Conservation (phyloP, 306 rosid genomes). For the Castanea mollissima region DNA sequence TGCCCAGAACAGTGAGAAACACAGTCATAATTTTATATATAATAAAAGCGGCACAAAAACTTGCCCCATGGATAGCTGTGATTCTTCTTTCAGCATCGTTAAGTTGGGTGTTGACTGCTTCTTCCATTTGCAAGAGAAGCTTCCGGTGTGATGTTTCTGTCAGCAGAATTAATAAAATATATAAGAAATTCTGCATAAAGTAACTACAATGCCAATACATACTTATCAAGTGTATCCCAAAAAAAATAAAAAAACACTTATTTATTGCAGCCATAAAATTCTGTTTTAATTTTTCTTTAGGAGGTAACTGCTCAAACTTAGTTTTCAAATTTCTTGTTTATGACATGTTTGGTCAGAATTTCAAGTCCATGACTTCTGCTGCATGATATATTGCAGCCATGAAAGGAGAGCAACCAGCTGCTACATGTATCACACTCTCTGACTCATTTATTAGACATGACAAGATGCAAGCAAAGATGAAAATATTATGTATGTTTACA, state of each 20-base stretch:
- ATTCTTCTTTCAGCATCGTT: conserved; percentile 72
- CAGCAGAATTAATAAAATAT: conserved; percentile 21
- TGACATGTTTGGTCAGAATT: background rate
- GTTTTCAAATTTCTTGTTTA: background rate
- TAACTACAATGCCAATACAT: conserved; percentile 11
- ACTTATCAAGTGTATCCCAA: background rate
- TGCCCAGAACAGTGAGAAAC: conserved; percentile 12
- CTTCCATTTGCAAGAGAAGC: conserved; percentile 78
- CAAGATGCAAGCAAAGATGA: background rate
- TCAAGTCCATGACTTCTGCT: background rate
- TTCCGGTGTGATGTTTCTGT: conserved; percentile 73
- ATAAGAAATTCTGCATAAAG: background rate
- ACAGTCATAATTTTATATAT: background rate
- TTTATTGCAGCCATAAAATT: too few species aligned
- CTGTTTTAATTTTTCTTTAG: background rate
- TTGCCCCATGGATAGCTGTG: conserved; percentile 67
- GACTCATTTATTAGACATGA: background rate
- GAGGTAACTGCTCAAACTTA: background rate
- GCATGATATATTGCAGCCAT: background rate
- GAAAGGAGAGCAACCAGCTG: background rate
- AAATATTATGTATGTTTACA: background rate
- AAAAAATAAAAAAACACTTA: background rate
- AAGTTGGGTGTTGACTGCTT: conserved; percentile 57
- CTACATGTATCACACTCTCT: background rate
- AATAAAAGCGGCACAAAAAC: conserved; percentile 23